Base-by-base conservation (phyloP, 352 stramenopile genomes). In the Globisporangium recalcitrans region DNA sequence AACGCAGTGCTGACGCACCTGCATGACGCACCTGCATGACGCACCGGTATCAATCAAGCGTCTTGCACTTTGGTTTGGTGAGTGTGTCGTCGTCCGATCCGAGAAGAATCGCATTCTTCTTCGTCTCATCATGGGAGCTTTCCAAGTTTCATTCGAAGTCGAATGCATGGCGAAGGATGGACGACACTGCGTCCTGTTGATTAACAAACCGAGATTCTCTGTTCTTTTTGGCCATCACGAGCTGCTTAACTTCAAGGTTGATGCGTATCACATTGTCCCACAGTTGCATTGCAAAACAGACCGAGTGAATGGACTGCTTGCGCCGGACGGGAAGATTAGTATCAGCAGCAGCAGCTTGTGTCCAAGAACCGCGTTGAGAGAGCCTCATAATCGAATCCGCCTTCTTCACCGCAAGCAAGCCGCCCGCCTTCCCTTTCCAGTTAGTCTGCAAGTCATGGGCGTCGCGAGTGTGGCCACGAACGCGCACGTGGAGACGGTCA, bases 401-500 rank as follows among this genome's bases (percentile, higher is more conserved):
- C 24, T 27, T 24, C 24, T 13, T 7, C 55, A 22, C n/a, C 55
- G 27, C 55, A 61, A 53, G 38, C 32, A 26, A 29, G 13, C n/a
- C 38, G 16, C 13, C n/a, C 29, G 21, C 29, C 27, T 21, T n/a
- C 14, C 24, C 6, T 26, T 9, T n/a, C 26, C 9, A 19, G 29
- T 13, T 24, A 24, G 4, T 7, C 14, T 31, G 4, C 3, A 19
- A 36, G 1, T 2, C 8, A 82, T 84, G 71, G 73, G 73, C 21
- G 24, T 74, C 47, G 71, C 55, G 10, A 69, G 32, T 19, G 61
- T 53, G 13, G 71, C 68, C 29, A 73, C 59, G 53, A 67, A 77
- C 38, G 63, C 73, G 52, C 38, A 85, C 34, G 69, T 82, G n/a
- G 73, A 78, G 29, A 78, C 58, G 1, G 71, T 82, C 51, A 73